Conservation (phyloP, 1,139 yeast species). For the Hansenula lynferdii region DNA sequence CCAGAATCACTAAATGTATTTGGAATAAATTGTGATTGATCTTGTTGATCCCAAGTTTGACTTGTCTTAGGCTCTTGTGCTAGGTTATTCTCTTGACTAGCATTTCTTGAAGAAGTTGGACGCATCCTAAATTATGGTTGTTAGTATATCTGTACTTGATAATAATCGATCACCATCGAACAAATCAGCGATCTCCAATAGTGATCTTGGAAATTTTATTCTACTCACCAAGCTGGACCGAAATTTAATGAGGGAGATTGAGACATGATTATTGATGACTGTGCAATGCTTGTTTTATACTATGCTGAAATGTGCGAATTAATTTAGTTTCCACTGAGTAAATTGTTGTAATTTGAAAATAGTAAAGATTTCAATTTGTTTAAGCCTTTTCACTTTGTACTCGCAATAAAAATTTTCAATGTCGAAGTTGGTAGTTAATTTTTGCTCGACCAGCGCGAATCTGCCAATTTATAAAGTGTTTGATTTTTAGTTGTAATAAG, state of each 20-base stretch:
- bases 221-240: constrained; percentile 37
- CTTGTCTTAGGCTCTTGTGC: background rate
- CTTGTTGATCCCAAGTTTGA: background rate
- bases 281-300: background rate
- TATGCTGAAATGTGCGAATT: background rate
- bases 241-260: constrained; percentile 29
- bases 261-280: constrained; percentile 10
- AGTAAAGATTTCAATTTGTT: background rate
- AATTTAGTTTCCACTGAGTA: background rate
- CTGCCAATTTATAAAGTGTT: too few relatives aligned
- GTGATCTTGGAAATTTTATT: too few relatives aligned
- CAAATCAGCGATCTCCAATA: too few relatives aligned
- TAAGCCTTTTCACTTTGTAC: background rate
- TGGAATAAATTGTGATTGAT: background rate
- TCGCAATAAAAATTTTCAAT: constrained; percentile 2
- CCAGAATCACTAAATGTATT: background rate
- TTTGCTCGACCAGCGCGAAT: too few relatives aligned
- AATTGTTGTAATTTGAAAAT: background rate
- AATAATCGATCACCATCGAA: background rate
- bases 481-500: too few relatives aligned
- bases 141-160: constrained; percentile 12
- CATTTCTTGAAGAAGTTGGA: constrained; percentile 21
- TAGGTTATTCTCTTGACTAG: constrained; percentile 5
- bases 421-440: background rate
- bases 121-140: constrained; percentile 25